phyloP scores from a whole-genome alignment of 345 rosid species.

The Euphorbia tirucalli region DNA sequence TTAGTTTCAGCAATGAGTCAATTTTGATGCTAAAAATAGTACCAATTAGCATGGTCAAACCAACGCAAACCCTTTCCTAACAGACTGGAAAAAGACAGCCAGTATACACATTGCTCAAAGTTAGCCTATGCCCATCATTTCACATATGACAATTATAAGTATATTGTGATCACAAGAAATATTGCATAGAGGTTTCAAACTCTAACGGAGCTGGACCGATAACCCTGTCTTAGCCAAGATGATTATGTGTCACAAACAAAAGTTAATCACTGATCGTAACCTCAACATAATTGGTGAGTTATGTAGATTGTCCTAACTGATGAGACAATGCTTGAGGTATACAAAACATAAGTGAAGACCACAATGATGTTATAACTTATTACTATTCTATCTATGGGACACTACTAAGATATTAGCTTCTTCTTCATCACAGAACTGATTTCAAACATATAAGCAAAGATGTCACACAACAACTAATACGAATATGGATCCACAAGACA shows the following conservation, averaged over 20 bases:
- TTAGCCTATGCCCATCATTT: conserved; percentile 1
- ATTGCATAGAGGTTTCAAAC: neutral
- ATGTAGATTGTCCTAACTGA: neutral
- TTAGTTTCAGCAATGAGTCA: conserved; percentile 69
- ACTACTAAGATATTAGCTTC: neutral
- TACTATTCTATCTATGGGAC: neutral
- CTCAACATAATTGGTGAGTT: neutral
- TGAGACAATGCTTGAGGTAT: neutral
- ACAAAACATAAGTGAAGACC: neutral
- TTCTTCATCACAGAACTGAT: neutral
- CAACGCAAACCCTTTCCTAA: conserved; percentile 93
- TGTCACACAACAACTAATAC: too few species aligned
- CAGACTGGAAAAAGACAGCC: conserved; percentile 55
- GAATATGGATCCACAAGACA: neutral
- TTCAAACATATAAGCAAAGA: neutral
- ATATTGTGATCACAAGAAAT: neutral
- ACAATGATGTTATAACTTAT: neutral
- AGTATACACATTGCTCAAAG: neutral
- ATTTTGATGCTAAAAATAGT: conserved; percentile 56
- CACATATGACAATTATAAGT: conserved; percentile 3
- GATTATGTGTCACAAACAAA: neutral
- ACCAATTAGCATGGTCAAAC: conserved; percentile 57
- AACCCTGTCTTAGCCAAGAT: neutral
- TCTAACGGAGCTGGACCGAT: neutral
- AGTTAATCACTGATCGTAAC: neutral